These are phyloP conservation scores for Lodderomyces beijingensis DNA, from an alignment of 1,139 yeast species.

Conservation along the genomic window DNA sequence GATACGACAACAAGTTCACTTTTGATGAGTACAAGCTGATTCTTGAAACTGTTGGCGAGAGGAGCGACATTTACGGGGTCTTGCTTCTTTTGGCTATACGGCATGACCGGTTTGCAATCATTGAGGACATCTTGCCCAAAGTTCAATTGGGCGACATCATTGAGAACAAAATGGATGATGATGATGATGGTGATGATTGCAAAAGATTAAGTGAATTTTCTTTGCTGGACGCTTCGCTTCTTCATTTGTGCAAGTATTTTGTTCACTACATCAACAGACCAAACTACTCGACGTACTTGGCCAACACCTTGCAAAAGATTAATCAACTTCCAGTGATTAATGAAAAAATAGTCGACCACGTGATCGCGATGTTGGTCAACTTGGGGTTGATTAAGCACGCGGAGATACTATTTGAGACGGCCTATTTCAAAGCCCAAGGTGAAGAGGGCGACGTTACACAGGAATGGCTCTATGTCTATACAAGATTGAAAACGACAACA, in stretches of 20 bases:
- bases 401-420: conserved; percentile 9
- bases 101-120: conserved; percentile 17
- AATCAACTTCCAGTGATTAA: conserved; percentile 5
- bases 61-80: conserved; percentile 7
- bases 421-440: conserved; percentile 14
- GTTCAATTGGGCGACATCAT: conserved; percentile 9
- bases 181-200: not conserved
- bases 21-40: conserved; percentile 18
- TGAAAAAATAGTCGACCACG: conserved; percentile 8
- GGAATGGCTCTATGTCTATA: conserved; percentile 17
- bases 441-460: conserved; percentile 16
- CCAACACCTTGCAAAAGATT: conserved; percentile 7
- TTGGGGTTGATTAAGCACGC: conserved; percentile 11
- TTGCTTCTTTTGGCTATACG: conserved; percentile 26
- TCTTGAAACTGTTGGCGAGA: conserved; percentile 6
- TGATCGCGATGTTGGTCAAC: conserved; percentile 8
- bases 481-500: conserved; percentile 25
- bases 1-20: conserved; percentile 17
- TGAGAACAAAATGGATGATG: not conserved
- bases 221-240: conserved; percentile 12
- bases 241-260: conserved; percentile 14
- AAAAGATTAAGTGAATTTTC: conserved; percentile 1
- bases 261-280: conserved; percentile 9
- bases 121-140: conserved; percentile 13
- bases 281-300: conserved; percentile 6